Conservation (phyloP, 2,329 filamentous ascomycete species). For the Aspergillus sp. region DNA sequence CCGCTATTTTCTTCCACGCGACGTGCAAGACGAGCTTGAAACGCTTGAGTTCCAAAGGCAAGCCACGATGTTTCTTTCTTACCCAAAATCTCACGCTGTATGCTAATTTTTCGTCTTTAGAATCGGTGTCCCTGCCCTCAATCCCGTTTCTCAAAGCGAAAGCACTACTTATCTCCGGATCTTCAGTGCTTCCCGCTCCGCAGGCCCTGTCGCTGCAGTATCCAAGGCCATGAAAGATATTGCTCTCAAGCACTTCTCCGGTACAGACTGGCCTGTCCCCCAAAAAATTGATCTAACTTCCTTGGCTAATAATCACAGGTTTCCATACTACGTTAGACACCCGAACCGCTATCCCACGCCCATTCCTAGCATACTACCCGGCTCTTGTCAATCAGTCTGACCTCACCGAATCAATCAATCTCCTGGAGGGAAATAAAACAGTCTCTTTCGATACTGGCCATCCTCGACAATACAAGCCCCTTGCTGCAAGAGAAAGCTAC, state of each 20-base stretch:
- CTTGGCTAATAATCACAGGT: constrained; percentile 23
- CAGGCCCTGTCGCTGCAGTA: constrained; percentile 28
- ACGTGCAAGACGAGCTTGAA: constrained; percentile 44
- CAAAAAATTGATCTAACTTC: background rate
- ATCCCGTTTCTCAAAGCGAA: constrained; percentile 42
- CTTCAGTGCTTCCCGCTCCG: constrained; percentile 41
- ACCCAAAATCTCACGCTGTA: too few relatives aligned
- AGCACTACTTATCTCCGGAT: constrained; percentile 49
- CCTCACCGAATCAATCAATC: constrained; percentile 27
- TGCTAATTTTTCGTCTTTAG: constrained; percentile 9
- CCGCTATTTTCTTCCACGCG: constrained; percentile 42
- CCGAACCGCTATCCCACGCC: constrained; percentile 39
- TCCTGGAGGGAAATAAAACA: constrained; percentile 12
- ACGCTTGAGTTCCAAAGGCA: constrained; percentile 55
- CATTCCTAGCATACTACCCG: constrained; percentile 46
- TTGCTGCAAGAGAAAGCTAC: constrained; percentile 17
- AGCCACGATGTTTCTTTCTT: background rate
- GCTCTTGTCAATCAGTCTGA: constrained; percentile 32
- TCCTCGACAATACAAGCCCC: constrained; percentile 13
- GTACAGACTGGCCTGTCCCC: constrained; percentile 3
- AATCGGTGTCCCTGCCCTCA: constrained; percentile 37
- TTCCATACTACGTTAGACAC: constrained; percentile 46
- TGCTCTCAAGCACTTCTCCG: constrained; percentile 48
- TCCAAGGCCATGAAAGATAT: constrained; percentile 31
- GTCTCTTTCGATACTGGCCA: constrained; percentile 13